Conservation (phyloP, 257 asterid species). For the Solanum tarijense region DNA sequence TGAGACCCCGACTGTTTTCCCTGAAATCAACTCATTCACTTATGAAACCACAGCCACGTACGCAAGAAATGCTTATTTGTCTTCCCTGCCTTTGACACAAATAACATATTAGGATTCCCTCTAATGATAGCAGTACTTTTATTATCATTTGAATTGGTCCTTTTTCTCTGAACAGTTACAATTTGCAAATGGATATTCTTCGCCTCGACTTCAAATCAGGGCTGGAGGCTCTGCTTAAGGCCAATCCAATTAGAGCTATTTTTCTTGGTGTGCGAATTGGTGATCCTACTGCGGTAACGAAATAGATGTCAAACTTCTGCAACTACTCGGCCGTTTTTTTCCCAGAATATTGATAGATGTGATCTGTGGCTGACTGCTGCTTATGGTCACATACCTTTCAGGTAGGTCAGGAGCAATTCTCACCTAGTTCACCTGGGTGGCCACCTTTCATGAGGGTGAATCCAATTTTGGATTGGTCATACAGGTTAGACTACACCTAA, state of each 20-base stretch:
- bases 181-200: constrained; percentile 71
- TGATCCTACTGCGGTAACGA: constrained; percentile 82
- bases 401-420: constrained; percentile 95
- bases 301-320: background rate
- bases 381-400: constrained; percentile 14
- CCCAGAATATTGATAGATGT: background rate
- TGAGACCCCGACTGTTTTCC: constrained; percentile 75
- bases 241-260: constrained; percentile 74
- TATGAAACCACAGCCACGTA: constrained; percentile 62
- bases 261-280: constrained; percentile 93
- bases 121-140: background rate
- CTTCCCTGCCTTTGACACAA: background rate
- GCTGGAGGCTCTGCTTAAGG: constrained; percentile 63
- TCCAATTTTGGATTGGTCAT: constrained; percentile 96
- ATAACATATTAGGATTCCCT: background rate
- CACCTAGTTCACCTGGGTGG: constrained; percentile 96
- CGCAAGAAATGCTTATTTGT: constrained; percentile 3
- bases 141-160: constrained; percentile 4
- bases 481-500: constrained; percentile 33
- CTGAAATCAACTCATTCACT: constrained; percentile 91
- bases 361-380: background rate
- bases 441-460: constrained; percentile 97
- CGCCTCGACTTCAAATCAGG: constrained; percentile 90
- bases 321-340: background rate
- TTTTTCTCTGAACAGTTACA: constrained; percentile 38